These are phyloP conservation scores for Paspalum vaginatum DNA, from an alignment of 176 grass and related monocot genomes.

Conservation along the genomic window DNA sequence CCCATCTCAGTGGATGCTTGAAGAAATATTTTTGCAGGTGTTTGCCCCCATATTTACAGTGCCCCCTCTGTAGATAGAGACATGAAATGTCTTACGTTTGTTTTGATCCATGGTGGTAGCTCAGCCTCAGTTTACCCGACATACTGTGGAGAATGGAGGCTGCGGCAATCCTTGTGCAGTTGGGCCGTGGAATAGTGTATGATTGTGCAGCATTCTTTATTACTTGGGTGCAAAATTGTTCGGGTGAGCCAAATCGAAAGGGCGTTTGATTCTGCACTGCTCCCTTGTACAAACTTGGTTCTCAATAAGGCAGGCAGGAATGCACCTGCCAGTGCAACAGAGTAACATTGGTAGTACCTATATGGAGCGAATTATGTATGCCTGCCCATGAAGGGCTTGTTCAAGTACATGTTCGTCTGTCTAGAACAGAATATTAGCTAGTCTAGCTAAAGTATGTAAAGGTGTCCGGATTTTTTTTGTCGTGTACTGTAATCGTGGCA, in stretches of 20 bases:
- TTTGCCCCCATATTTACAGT: slow-evolving; percentile 40
- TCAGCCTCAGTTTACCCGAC: slow-evolving; percentile 38
- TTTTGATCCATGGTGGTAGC: slow-evolving; percentile 54
- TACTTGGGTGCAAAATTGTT: slow-evolving; percentile 36
- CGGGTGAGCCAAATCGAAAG: slow-evolving; percentile 32
- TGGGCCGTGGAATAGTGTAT: slow-evolving; percentile 42
- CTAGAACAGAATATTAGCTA: slow-evolving; percentile 21
- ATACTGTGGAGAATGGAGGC: slow-evolving; percentile 41
- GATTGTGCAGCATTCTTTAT: slow-evolving; percentile 53
- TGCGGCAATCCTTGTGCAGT: slow-evolving; percentile 49
- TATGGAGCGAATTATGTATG: not conserved
- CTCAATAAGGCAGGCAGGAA: slow-evolving; percentile 43
- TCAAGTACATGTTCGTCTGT: slow-evolving; percentile 37
- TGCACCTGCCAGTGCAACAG: slow-evolving; percentile 33
- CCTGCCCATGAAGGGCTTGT: slow-evolving; percentile 31
- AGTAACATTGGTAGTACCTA: slow-evolving; percentile 29
- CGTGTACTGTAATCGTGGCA: slow-evolving; percentile 21
- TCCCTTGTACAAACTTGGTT: slow-evolving; percentile 43
- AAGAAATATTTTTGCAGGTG: slow-evolving; percentile 47
- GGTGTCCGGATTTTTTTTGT: slow-evolving; percentile 34
- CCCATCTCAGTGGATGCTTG: slow-evolving; percentile 22
- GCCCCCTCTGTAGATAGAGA: slow-evolving; percentile 52
- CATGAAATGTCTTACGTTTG: slow-evolving; percentile 25
- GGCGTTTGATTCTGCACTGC: slow-evolving; percentile 28
- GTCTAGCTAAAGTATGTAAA: slow-evolving; percentile 34